Conservation (phyloP, 257 asterid species). For the Petunia secreta region DNA sequence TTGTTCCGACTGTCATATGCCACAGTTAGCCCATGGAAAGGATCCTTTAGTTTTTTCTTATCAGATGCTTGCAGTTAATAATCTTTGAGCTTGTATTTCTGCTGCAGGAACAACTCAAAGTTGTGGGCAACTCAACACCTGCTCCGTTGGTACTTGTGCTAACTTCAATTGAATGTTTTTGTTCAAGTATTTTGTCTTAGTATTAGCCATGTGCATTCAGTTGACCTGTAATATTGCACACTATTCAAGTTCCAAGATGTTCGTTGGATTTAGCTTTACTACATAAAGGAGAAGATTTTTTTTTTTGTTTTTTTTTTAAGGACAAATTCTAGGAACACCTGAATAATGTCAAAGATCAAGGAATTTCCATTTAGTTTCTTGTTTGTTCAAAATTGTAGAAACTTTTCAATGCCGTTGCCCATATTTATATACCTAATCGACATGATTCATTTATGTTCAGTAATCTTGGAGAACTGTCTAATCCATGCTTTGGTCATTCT, state of each 20-base stretch:
- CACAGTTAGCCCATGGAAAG: neutral
- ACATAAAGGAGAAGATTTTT: neutral
- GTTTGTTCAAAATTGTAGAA: neutral
- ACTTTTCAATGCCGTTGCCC: neutral
- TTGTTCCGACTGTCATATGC: neutral
- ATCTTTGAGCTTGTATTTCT: neutral
- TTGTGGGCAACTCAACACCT: constrained; percentile 16
- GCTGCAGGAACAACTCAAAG: constrained; percentile 30
- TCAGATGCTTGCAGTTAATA: neutral
- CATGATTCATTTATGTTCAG: neutral
- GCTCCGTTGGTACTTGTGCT: constrained; percentile 19
- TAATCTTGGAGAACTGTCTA: neutral
- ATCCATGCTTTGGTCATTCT: neutral
- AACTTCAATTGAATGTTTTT: neutral
- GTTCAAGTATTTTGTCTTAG: neutral
- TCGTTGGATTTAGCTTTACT: neutral
- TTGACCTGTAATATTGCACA: neutral
- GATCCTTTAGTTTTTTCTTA: neutral
- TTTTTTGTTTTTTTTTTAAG: neutral
- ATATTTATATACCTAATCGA: neutral
- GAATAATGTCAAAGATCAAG: neutral
- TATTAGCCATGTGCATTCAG: neutral
- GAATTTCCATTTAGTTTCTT: neutral
- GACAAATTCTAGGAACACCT: neutral
- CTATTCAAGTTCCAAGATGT: neutral